These are phyloP conservation scores for Botrytis fabae DNA, from an alignment of 2,329 filamentous ascomycete genomes.

Conservation along the genomic window DNA sequence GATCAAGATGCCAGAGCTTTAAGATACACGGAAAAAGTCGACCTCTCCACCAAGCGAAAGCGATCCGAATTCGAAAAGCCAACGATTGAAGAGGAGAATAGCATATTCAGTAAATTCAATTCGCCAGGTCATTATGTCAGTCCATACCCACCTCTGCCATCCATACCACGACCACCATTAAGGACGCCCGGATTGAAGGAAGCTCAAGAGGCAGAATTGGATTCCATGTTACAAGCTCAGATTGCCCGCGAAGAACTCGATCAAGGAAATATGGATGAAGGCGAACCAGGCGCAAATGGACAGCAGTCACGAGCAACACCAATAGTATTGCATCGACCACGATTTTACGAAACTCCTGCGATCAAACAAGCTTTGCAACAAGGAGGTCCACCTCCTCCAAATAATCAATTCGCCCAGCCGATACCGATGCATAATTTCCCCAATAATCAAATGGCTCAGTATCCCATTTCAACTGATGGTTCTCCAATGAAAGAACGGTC, in stretches of 20 bases:
- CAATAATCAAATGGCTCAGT: neutral
- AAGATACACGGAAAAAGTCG: slow-evolving; percentile 27
- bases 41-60: slow-evolving; percentile 21
- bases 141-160: slow-evolving; percentile 23
- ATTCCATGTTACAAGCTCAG: slow-evolving; percentile 30
- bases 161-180: slow-evolving; percentile 19
- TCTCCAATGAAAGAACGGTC: neutral
- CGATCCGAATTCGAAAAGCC: slow-evolving; percentile 10
- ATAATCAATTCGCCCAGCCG: neutral
- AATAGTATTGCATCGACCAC: slow-evolving; percentile 14
- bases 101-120: slow-evolving; percentile 18
- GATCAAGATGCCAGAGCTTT: slow-evolving; percentile 32
- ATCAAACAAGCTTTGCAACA: neutral
- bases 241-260: slow-evolving; percentile 29
- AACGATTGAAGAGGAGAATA: neutral
- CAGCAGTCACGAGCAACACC: neutral
- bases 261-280: slow-evolving; percentile 16
- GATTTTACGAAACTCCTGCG: slow-evolving; percentile 12
- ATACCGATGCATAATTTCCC: neutral
- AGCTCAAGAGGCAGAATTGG: slow-evolving; percentile 26
- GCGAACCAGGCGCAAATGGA: slow-evolving; percentile 1
- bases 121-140: slow-evolving; percentile 23
- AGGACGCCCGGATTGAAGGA: slow-evolving; percentile 3
- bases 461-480: neutral
- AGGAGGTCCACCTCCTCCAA: slow-evolving; percentile 1